Evolutionary conservation across 2,329 filamentous ascomycete genomes (phyloP).

Genomic region (Epicoccum sorghinum): DNA sequence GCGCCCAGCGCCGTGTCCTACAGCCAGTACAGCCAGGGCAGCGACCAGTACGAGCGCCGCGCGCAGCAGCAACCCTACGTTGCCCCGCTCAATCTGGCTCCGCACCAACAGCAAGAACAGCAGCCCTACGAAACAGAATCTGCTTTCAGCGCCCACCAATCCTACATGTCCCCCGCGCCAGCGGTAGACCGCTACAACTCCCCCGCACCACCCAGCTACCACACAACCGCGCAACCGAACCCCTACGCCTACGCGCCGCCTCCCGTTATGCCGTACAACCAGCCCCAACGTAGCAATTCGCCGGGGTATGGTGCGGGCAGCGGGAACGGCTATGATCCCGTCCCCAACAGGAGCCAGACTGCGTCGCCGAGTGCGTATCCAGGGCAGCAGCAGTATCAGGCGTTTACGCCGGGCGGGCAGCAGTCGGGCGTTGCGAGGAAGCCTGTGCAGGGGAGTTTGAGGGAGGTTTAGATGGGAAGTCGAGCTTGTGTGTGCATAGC

Average conservation of each 20-base stretch:
- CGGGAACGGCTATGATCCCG: background rate
- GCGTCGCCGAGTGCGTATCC: constrained; percentile 17
- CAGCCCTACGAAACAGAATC: constrained; percentile 1
- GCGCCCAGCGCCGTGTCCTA: constrained; percentile 24
- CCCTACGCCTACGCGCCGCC: constrained; percentile 1
- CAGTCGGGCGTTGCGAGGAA: constrained; percentile 19
- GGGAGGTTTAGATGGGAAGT: constrained; percentile 20
- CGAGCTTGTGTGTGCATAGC: background rate
- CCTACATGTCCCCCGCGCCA: constrained; percentile 5
- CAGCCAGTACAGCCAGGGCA: constrained; percentile 20
- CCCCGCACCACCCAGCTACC: constrained; percentile 14
- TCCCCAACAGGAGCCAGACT: background rate
- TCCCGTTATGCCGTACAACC: background rate
- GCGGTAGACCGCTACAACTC: constrained; percentile 4
- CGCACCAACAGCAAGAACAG: background rate
- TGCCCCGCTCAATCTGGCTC: background rate
- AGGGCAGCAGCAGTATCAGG: constrained; percentile 22
- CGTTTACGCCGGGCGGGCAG: constrained; percentile 15
- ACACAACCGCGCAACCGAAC: constrained; percentile 1
- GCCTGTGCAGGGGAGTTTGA: constrained; percentile 25
- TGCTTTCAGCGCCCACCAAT: background rate
- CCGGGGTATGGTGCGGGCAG: background rate
- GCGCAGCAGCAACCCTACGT: constrained; percentile 3
- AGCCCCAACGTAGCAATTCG: background rate
- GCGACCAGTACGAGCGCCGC: constrained; percentile 19